phyloP scores from a whole-genome alignment of 371 early-diverging fungal genomes.

The Syncephalastrum contaminatum region DNA sequence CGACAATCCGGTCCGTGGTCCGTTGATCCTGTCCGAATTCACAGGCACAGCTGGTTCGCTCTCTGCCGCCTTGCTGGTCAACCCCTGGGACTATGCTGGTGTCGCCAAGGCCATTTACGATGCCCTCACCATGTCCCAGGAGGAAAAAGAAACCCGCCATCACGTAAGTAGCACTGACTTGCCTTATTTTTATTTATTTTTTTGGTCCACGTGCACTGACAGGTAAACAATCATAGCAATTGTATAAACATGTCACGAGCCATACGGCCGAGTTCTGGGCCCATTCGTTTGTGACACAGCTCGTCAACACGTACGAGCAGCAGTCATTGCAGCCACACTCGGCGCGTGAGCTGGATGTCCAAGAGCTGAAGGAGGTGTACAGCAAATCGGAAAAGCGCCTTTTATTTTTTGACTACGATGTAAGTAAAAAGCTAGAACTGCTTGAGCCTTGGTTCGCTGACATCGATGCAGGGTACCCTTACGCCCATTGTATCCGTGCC shows the following conservation, averaged over 20 bases:
- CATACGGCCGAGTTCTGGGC: constrained; percentile 96
- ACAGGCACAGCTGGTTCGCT: constrained; percentile 96
- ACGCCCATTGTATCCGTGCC: constrained; percentile 71
- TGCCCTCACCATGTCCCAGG: constrained; percentile 76
- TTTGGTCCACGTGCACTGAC: neutral
- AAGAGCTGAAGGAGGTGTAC: constrained; percentile 45
- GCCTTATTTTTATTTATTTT: neutral
- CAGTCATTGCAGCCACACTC: constrained; percentile 51
- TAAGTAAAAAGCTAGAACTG: constrained; percentile 21
- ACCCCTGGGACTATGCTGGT: constrained; percentile 95
- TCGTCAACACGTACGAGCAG: constrained; percentile 32
- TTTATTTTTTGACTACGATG: constrained; percentile 87
- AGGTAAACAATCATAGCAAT: constrained; percentile 46
- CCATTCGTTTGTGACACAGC: constrained; percentile 68
- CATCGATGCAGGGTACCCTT: constrained; percentile 70
- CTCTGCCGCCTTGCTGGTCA: constrained; percentile 87
- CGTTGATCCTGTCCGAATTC: constrained; percentile 97
- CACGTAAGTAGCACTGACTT: constrained; percentile 11
- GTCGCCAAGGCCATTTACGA: constrained; percentile 89
- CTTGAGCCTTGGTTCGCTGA: constrained; percentile 16
- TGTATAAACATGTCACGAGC: constrained; percentile 80
- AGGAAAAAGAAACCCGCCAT: constrained; percentile 67
- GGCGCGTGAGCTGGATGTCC: constrained; percentile 63
- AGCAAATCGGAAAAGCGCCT: constrained; percentile 59
- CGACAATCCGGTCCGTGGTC: constrained; percentile 73